Conservation (phyloP, 1,284 basidiomycete genomes). For the Microbotryum lychnidis-dioicae region DNA sequence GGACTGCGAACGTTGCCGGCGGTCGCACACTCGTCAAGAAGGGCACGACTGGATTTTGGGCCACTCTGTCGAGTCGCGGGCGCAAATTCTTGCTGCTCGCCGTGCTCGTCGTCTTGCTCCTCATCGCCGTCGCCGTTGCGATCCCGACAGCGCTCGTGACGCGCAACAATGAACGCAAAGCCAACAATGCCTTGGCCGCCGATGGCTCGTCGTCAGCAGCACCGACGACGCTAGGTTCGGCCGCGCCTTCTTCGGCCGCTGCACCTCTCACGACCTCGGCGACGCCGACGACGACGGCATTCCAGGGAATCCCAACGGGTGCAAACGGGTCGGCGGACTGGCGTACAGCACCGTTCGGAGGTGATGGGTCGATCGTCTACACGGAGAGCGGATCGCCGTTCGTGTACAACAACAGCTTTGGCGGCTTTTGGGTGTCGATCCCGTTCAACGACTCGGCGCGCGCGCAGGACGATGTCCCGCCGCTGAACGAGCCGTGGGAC, state of each 20-base stretch:
- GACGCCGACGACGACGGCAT: not conserved
- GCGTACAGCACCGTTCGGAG: conserved; percentile 38
- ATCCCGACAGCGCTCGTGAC: conserved; percentile 38
- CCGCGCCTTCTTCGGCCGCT: not conserved
- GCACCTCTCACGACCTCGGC: conserved; percentile 3
- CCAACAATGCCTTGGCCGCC: not conserved
- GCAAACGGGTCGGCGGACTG: conserved; percentile 35
- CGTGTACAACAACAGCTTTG: conserved; percentile 61
- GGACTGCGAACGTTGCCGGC: too few species aligned
- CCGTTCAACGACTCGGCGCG: conserved; percentile 66
- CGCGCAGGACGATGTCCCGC: conserved; percentile 56
- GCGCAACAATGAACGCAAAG: too few species aligned
- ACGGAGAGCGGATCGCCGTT: conserved; percentile 59
- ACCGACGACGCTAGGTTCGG: conserved; percentile 2
- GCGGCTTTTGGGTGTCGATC: conserved; percentile 38
- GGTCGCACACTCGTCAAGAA: too few species aligned
- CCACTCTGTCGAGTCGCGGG: not conserved
- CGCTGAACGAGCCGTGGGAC: conserved; percentile 72
- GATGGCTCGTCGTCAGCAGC: conserved; percentile 1
- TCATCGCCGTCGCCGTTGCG: conserved; percentile 36
- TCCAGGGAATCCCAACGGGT: conserved; percentile 17
- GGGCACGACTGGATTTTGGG: too few species aligned
- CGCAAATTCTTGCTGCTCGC: conserved; percentile 38
- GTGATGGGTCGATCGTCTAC: conserved; percentile 55
- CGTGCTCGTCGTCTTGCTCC: conserved; percentile 31